These are phyloP conservation scores for Cynanchum wilfordii DNA, from an alignment of 257 asterid species.

Conservation along the genomic window DNA sequence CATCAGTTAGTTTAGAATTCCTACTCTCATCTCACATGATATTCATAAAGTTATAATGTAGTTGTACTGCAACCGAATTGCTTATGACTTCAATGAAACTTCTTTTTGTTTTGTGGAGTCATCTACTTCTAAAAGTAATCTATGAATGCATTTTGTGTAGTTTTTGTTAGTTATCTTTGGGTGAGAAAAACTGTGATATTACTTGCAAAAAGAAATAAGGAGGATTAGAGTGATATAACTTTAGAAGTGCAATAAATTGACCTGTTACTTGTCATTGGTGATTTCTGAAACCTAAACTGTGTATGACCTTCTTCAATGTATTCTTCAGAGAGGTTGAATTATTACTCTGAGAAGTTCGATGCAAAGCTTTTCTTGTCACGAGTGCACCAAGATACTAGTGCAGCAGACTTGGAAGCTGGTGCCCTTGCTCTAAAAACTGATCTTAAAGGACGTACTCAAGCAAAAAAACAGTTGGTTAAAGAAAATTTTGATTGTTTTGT, in stretches of 20 bases:
- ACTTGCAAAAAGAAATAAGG: background rate
- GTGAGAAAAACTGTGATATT: background rate
- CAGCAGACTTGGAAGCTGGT: slow-evolving; percentile 85
- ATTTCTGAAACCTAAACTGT: background rate
- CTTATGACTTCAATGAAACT: background rate
- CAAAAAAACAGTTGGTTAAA: slow-evolving; percentile 93
- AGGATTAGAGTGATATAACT: background rate
- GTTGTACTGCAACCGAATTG: background rate
- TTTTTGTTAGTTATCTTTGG: background rate
- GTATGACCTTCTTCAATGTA: slow-evolving; percentile 10
- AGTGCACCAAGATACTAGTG: slow-evolving; percentile 81
- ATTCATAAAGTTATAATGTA: background rate
- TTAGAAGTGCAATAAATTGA: background rate
- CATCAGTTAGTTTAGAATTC: background rate
- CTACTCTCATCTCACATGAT: background rate
- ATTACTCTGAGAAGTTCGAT: slow-evolving; percentile 83
- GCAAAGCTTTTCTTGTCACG: slow-evolving; percentile 83
- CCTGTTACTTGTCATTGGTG: slow-evolving; percentile 1
- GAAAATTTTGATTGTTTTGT: slow-evolving; percentile 98
- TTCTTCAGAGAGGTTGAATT: slow-evolving; percentile 77
- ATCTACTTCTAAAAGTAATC: too few species aligned
- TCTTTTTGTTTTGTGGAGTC: background rate
- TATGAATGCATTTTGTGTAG: too few species aligned
- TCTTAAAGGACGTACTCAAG: slow-evolving; percentile 91
- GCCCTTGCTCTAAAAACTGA: slow-evolving; percentile 79